Conservation (phyloP, 345 rosid species). For the Gossypium arboreum region DNA sequence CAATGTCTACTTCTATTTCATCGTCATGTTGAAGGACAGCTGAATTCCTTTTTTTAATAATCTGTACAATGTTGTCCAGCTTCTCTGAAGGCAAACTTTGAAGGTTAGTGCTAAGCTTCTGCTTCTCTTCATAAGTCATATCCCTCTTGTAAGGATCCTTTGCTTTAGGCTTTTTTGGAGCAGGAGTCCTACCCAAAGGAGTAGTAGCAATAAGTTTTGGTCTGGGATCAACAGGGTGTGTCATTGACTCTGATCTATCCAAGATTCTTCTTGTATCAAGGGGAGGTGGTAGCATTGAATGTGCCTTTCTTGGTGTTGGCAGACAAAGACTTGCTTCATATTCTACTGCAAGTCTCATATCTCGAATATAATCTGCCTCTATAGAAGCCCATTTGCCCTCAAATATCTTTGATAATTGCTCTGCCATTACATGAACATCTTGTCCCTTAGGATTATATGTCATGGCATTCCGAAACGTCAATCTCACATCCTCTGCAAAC, state of each 20-base stretch:
- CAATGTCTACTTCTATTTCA: constrained; percentile 57
- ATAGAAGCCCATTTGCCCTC: constrained; percentile 85
- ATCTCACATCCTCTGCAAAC: constrained; percentile 79
- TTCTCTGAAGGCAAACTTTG: constrained; percentile 89
- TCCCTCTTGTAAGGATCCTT: constrained; percentile 93
- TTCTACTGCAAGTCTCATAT: constrained; percentile 39
- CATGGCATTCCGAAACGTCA: constrained; percentile 94
- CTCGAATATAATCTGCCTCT: constrained; percentile 75
- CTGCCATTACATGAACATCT: constrained; percentile 96
- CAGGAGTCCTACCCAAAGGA: constrained; percentile 82
- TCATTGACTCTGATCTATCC: constrained; percentile 75
- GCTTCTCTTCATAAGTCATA: constrained; percentile 97
- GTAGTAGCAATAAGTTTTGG: constrained; percentile 53
- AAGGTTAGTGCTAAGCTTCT: constrained; percentile 87
- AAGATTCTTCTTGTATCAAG: constrained; percentile 74
- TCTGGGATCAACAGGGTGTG: constrained; percentile 40
- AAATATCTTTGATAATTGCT: constrained; percentile 55
- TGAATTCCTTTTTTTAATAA: constrained; percentile 87
- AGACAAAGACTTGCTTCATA: constrained; percentile 58
- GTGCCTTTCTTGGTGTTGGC: constrained; percentile 59
- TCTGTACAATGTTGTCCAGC: constrained; percentile 89
- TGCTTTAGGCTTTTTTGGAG: constrained; percentile 92
- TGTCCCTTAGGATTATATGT: constrained; percentile 93
- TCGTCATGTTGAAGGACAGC: constrained; percentile 74
- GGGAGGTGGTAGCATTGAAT: constrained; percentile 51